A percentile compares a stretch with the other conserved stretches of the same genome.
phyloP scores from a whole-genome alignment of 179 eudicot genomes.

The Silene noctiflora region DNA sequence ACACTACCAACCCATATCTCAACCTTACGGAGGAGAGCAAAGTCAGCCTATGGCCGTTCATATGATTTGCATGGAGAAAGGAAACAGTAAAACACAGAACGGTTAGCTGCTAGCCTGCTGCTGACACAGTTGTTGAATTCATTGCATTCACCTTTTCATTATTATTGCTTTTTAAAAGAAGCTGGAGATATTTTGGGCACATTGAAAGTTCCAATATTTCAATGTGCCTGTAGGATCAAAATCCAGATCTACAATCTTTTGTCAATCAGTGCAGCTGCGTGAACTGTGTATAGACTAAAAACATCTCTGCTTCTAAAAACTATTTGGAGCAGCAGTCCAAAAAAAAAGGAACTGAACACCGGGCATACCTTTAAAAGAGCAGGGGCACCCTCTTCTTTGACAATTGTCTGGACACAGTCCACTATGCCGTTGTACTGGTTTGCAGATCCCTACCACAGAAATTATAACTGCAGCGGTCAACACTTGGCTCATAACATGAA shows the following conservation, averaged over 20 bases:
- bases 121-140: background rate
- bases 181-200: background rate
- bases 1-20: too few species aligned
- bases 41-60: background rate
- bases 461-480: conserved; percentile 9
- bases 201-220: background rate
- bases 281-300: background rate
- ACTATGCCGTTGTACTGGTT: conserved; percentile 72
- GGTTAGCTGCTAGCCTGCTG: background rate
- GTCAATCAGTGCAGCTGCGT: background rate
- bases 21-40: too few species aligned
- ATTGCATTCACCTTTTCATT: background rate
- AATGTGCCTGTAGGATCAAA: background rate
- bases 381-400: conserved; percentile 73
- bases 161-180: background rate
- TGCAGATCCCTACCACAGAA: conserved; percentile 61
- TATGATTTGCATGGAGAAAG: background rate
- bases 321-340: background rate
- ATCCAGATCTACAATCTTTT: background rate
- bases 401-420: conserved; percentile 66
- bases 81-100: background rate
- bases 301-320: background rate
- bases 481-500: background rate
- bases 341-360: background rate
- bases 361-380: conserved; percentile 66